A percentile compares a stretch with the other conserved stretches of the same genome.
Evolutionary conservation across 2,329 filamentous ascomycete genomes (phyloP).

Genomic region (Ampelomyces quisqualis): DNA sequence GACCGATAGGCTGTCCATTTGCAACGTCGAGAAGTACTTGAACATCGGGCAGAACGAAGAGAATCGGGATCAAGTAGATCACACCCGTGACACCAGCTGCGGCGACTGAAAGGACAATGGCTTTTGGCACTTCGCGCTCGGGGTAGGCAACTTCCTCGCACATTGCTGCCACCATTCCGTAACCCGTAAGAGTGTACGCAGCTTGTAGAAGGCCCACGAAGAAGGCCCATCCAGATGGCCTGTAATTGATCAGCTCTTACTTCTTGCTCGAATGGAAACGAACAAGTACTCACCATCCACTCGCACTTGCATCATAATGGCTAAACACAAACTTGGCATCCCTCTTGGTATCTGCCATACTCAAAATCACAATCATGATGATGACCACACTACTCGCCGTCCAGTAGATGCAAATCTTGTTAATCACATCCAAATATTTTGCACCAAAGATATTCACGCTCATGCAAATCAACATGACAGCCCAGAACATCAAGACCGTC

Average conservation of each 20-base stretch:
- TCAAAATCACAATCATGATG: slow-evolving; percentile 65
- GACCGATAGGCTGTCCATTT: slow-evolving; percentile 73
- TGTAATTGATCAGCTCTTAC: slow-evolving; percentile 15
- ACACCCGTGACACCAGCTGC: slow-evolving; percentile 66
- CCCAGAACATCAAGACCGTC: slow-evolving; percentile 71
- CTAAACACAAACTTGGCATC: slow-evolving; percentile 66
- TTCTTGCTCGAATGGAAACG: background rate
- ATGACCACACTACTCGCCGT: slow-evolving; percentile 66
- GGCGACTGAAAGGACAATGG: slow-evolving; percentile 68
- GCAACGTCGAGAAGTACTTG: slow-evolving; percentile 63
- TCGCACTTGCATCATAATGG: slow-evolving; percentile 65
- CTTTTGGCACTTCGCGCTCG: slow-evolving; percentile 67
- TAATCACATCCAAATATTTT: slow-evolving; percentile 65
- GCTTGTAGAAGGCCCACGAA: slow-evolving; percentile 71
- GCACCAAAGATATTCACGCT: slow-evolving; percentile 65
- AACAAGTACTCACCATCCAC: slow-evolving; percentile 57
- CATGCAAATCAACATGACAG: slow-evolving; percentile 66
- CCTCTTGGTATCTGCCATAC: slow-evolving; percentile 59
- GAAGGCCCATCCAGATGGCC: slow-evolving; percentile 69
- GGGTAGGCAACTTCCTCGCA: slow-evolving; percentile 72
- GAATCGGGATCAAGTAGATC: slow-evolving; percentile 69
- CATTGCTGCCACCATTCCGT: slow-evolving; percentile 71
- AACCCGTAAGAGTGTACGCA: slow-evolving; percentile 62
- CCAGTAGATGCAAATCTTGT: slow-evolving; percentile 74
- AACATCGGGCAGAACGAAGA: slow-evolving; percentile 74